A percentile compares a stretch with the other conserved stretches of the same genome.
Evolutionary conservation across 2,329 filamentous ascomycete species (phyloP).

Genomic region (Pseudogymnoascus sp.): DNA sequence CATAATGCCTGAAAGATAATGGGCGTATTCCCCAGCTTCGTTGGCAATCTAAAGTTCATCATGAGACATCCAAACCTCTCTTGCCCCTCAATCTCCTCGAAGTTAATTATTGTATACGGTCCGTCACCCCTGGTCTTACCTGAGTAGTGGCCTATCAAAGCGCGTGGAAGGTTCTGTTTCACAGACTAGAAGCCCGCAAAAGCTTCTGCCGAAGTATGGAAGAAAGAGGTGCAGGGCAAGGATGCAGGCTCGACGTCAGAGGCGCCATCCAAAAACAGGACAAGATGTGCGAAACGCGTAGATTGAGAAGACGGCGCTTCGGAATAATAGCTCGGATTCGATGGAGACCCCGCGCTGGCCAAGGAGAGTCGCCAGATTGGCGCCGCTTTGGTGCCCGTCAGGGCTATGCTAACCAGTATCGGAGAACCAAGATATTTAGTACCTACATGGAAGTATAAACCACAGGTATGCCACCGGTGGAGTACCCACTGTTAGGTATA

Average conservation of each 20-base stretch:
- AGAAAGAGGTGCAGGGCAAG: neutral
- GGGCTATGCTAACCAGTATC: neutral
- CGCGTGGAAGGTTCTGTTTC: neutral
- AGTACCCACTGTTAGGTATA: neutral
- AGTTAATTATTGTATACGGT: slow-evolving; percentile 2
- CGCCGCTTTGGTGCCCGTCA: slow-evolving; percentile 1
- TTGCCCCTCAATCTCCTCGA: slow-evolving; percentile 4
- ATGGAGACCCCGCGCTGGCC: slow-evolving; percentile 1
- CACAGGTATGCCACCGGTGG: neutral
- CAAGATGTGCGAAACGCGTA: neutral
- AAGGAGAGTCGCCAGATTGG: neutral
- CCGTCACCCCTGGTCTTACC: neutral
- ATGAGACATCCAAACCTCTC: neutral
- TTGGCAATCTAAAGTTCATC: slow-evolving; percentile 8
- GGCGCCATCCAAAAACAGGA: neutral
- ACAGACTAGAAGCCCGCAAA: neutral
- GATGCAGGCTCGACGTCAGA: neutral
- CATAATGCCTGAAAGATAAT: slow-evolving; percentile 1
- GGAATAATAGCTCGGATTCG: neutral
- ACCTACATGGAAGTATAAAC: slow-evolving; percentile 3
- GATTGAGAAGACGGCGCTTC: neutral
- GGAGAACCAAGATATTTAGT: slow-evolving; percentile 4
- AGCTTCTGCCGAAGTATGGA: slow-evolving; percentile 9
- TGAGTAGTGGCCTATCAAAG: neutral
- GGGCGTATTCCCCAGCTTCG: neutral